Percentiles rank a stretch among this genome's conserved stretches.
phyloP scores from a whole-genome alignment of 805 yeast genomes.

The Alloascoidea africana region DNA sequence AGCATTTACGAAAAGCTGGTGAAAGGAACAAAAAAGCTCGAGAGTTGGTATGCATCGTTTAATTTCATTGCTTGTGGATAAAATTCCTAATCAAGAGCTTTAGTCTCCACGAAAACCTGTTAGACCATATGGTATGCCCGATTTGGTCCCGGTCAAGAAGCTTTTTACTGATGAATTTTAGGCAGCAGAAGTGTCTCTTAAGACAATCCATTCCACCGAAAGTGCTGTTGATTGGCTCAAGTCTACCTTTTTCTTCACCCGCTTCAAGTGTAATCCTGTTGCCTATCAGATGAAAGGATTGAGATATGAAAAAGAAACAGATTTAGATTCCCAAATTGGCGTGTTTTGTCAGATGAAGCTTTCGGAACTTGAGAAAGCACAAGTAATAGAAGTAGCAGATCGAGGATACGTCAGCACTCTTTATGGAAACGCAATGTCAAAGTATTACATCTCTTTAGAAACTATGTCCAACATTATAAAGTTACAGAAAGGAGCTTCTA shows the following conservation, averaged over 20 bases:
- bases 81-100: too few relatives aligned
- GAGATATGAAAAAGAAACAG: slow-evolving; percentile 9
- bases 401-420: slow-evolving; percentile 18
- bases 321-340: slow-evolving; percentile 18
- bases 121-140: slow-evolving; percentile 11
- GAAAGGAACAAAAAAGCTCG: slow-evolving; percentile 27
- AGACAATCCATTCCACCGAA: slow-evolving; percentile 21
- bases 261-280: slow-evolving; percentile 24
- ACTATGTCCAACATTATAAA: slow-evolving; percentile 24
- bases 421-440: slow-evolving; percentile 33
- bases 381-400: slow-evolving; percentile 14
- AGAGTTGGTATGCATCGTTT: slow-evolving; percentile 20
- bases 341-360: slow-evolving; percentile 21
- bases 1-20: slow-evolving; percentile 25
- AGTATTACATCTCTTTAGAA: slow-evolving; percentile 28
- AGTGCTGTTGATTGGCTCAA: slow-evolving; percentile 31
- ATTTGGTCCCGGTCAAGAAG: too few relatives aligned
- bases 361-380: slow-evolving; percentile 16
- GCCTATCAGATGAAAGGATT: slow-evolving; percentile 20
- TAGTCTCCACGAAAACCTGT: slow-evolving; percentile 9
- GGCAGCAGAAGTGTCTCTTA: slow-evolving; percentile 28
- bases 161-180: slow-evolving; percentile 18
- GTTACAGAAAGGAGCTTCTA: slow-evolving; percentile 6
- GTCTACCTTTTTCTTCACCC: slow-evolving; percentile 32
- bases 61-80: too few relatives aligned